These are phyloP conservation scores for Stephania cephalantha DNA, from an alignment of 164 flowering plant genomes.

Conservation along the genomic window DNA sequence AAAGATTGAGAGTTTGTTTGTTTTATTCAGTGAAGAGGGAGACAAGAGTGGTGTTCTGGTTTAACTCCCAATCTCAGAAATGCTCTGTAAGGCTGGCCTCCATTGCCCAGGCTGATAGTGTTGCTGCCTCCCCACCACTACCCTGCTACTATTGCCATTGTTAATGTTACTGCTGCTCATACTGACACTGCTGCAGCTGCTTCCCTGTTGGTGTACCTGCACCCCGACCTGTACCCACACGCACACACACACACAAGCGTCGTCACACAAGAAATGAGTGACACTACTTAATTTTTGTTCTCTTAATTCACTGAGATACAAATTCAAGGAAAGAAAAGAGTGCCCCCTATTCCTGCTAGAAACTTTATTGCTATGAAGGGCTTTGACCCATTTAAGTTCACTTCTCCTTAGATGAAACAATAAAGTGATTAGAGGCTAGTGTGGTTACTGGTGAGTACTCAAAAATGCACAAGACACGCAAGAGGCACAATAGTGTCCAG, in stretches of 20 bases:
- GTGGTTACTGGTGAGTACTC: too few species aligned
- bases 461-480: too few species aligned
- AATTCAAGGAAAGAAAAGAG: too few species aligned
- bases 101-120: constrained; percentile 24
- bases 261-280: neutral
- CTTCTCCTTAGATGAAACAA: too few species aligned
- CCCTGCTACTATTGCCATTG: neutral
- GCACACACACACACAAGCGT: neutral
- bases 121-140: constrained; percentile 12
- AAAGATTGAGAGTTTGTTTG: neutral
- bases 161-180: constrained; percentile 7
- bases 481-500: too few species aligned
- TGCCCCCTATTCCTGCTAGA: too few species aligned
- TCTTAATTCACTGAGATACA: too few species aligned
- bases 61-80: constrained; percentile 16
- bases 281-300: too few species aligned
- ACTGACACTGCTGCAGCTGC: constrained; percentile 9
- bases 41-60: neutral
- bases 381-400: too few species aligned
- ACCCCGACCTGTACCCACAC: constrained; percentile 18
- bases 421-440: too few species aligned
- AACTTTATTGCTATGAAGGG: too few species aligned
- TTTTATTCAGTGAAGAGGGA: neutral
- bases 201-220: constrained; percentile 15
- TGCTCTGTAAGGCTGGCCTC: constrained; percentile 21